Base-by-base conservation (phyloP, 257 asterid genomes). In the Solanum raphanifolium region DNA sequence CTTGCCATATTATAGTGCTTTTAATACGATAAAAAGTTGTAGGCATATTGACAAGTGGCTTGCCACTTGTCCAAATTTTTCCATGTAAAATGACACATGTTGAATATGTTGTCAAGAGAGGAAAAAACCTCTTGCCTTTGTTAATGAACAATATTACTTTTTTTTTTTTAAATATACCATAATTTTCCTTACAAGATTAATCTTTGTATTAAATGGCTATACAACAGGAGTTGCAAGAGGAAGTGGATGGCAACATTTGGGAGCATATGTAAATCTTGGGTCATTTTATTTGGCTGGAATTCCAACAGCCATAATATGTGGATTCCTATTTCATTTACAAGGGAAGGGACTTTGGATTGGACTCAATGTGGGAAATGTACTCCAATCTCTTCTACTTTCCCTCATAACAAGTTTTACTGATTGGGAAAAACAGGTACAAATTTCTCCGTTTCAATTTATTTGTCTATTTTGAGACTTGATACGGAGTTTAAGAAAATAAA, bases 291-390 rank as follows among this genome's bases (percentile, higher is more conserved):
- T 92, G 18, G 93, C 89, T 23, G 92, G 94, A 69, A 89, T 89
- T 18, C 95, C 95, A 1, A 86, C 90, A 21, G 93, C 94, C 15
- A 66, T 92, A 43, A 3, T 92, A 23, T 76, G 88, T 5, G 95
- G 92, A 6, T 93, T 93, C 73, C 89, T 93, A 13, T 4, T 90
- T 21, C 88, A 82, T n/a, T 88, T 92, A 55, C 90, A 87, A 87
- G 94, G 92, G 9, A 74, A 91, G 83, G 94, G 94, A 36, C 92
- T 93, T 32, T 92, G 94, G 94, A 86, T 85, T 84, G 95, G 95
- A 58, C 43, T 93, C 52, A 55, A 90, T 21, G 91, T 90, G 2
- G 95, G 95, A 21, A 92, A 92, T 16, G 66, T 91, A 8, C 90
- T 91, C 13, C 94, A 93, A 68, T 84, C 90, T 34, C 23, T 88